Conservation (phyloP, 371 early-diverging fungal genomes). For the Thermomucor indicae-seudaticae region DNA sequence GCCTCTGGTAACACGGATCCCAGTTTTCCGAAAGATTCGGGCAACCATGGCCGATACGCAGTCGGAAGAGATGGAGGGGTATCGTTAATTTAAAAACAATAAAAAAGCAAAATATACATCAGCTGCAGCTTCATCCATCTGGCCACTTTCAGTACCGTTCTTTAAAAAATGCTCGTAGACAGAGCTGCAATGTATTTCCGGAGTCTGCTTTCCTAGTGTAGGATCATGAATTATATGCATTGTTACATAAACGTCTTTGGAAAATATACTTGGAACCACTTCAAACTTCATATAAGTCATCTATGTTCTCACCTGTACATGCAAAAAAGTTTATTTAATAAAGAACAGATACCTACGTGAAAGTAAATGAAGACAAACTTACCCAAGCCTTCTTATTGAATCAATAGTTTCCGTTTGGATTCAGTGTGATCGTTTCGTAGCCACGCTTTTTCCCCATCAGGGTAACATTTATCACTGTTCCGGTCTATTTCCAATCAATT, state of each 20-base stretch:
- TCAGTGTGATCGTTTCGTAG: conserved; percentile 39
- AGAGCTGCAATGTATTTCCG: conserved; percentile 36
- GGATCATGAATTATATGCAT: no score
- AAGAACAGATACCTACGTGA: no score
- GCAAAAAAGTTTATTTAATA: not conserved
- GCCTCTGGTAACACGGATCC: conserved; percentile 17
- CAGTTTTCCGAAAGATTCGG: conserved; percentile 6
- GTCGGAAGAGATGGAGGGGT: conserved; percentile 5
- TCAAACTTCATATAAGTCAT: conserved; percentile 7
- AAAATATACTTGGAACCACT: conserved; percentile 10
- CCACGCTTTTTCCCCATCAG: conserved; percentile 23
- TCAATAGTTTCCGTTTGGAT: conserved; percentile 44
- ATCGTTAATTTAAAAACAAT: conserved; percentile 15
- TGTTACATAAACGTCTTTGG: not conserved
- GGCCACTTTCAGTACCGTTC: no score
- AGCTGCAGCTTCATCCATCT: not conserved
- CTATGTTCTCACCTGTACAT: conserved; percentile 8
- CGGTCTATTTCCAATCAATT: conserved; percentile 14
- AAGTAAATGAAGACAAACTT: conserved; percentile 1
- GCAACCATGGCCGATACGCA: conserved; percentile 5
- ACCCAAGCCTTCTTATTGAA: conserved; percentile 28
- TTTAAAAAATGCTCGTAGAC: conserved; percentile 36
- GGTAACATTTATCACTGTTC: conserved; percentile 35
- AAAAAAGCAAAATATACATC: not conserved
- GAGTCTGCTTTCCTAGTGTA: conserved; percentile 25